Evolutionary conservation across 2,329 filamentous ascomycete species (phyloP).

Genomic region (Beauveria medogensis): DNA sequence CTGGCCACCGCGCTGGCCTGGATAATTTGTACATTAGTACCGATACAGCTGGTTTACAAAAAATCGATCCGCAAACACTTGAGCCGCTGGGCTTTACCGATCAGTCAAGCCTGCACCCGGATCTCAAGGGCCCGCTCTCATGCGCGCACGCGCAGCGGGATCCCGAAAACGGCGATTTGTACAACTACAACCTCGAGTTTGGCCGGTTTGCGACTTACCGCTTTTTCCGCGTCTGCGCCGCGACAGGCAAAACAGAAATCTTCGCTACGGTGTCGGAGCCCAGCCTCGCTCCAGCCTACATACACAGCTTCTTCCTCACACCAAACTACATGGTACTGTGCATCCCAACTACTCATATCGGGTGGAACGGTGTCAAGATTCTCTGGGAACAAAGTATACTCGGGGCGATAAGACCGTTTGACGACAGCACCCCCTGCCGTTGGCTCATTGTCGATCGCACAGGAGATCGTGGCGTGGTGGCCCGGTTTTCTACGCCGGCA

Average conservation of each 20-base stretch:
- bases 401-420: constrained; percentile 59
- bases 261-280: constrained; percentile 55
- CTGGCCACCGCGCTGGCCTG: constrained; percentile 32
- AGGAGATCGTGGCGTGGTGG: constrained; percentile 55
- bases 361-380: constrained; percentile 49
- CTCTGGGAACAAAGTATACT: constrained; percentile 59
- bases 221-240: constrained; percentile 56
- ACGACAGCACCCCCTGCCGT: constrained; percentile 44
- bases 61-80: constrained; percentile 61
- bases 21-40: constrained; percentile 46
- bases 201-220: constrained; percentile 53
- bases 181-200: constrained; percentile 72
- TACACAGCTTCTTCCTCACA: constrained; percentile 77
- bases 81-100: constrained; percentile 59
- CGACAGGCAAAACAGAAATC: constrained; percentile 59
- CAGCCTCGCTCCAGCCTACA: constrained; percentile 54
- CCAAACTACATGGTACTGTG: constrained; percentile 64
- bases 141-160: constrained; percentile 67
- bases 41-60: constrained; percentile 49
- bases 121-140: constrained; percentile 57
- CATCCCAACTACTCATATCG: constrained; percentile 58
- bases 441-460: constrained; percentile 72
- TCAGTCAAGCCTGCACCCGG: constrained; percentile 57
- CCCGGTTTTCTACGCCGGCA: constrained; percentile 56
- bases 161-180: constrained; percentile 64